Base-by-base conservation (phyloP, 371 early-diverging fungal species). In the Mucor plumbeus region DNA sequence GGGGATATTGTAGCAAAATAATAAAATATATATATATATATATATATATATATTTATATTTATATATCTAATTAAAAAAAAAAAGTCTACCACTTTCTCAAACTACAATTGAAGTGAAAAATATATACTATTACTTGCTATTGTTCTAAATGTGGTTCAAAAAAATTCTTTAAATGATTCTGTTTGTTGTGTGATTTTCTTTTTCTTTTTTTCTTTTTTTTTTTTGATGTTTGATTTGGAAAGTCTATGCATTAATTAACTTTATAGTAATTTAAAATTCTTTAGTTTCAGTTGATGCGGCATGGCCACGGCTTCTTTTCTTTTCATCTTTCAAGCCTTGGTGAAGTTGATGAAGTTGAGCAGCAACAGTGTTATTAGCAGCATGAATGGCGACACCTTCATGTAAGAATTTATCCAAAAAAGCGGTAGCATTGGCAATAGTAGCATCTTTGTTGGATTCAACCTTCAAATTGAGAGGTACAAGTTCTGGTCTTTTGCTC, bases 371-470 rank as follows among this genome's bases (percentile, higher is more conserved):
- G 54, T 84, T 84, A 62, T 79, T 80, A 59, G 84, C 78, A 44
- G 84, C 78, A 58, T 84, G 84, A 53, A 84, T 81, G 21, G 84
- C 84, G 4, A 79, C 73, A 63, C 77, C 80, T 14, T 84, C 77
- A 44, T 84, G 84, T 21, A 84, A 61, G 48, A 84, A 84, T 61
- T 78, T 75, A 60, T 81, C 82, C 26, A 84, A 73, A 47, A 76
- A 65, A 11, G 70, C 44, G 6, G 80, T 69, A 34, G 84, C 82
- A 36, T 43, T 39, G 11, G 61, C 65, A n/a, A 80, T 69, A 35
- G 65, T 63, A 3, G 73, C 58, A 35, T 70, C 74, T 57, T 77
- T 76, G 35, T 53, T 66, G 19, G 69, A 69, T 43, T 76, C 72
- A 47, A 83, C 63, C 57, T 75, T 79, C 31, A 83, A 71, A 61